Conservation (phyloP, 495 filamentous ascomycete species). For the Cairneyella variabilis region DNA sequence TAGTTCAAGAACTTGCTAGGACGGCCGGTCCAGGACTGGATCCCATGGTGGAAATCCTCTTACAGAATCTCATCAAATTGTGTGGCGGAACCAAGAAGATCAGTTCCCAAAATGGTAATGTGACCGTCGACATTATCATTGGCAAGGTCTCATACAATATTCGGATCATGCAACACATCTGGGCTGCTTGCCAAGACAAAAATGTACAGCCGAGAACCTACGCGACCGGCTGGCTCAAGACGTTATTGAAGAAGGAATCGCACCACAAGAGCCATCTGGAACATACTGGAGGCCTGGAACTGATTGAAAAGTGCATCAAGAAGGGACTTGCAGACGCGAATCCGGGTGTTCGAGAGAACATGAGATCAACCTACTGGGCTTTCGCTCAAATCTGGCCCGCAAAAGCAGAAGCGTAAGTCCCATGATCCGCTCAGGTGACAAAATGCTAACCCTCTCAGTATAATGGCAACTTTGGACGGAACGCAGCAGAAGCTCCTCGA, state of each 20-base stretch:
- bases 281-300: slow-evolving; percentile 73
- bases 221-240: slow-evolving; percentile 79
- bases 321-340: slow-evolving; percentile 84
- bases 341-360: slow-evolving; percentile 77
- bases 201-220: slow-evolving; percentile 80
- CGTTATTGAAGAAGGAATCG: slow-evolving; percentile 70
- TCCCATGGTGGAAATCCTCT: slow-evolving; percentile 81
- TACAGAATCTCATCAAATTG: slow-evolving; percentile 86
- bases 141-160: slow-evolving; percentile 70
- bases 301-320: slow-evolving; percentile 83
- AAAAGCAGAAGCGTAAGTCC: slow-evolving; percentile 63
- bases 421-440: too few relatives aligned
- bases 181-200: slow-evolving; percentile 79
- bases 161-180: slow-evolving; percentile 80
- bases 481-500: slow-evolving; percentile 71
- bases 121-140: slow-evolving; percentile 71
- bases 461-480: slow-evolving; percentile 69
- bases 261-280: slow-evolving; percentile 79
- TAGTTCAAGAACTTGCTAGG: slow-evolving; percentile 82
- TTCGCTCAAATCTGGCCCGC: slow-evolving; percentile 75
- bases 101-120: slow-evolving; percentile 71
- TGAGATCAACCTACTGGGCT: slow-evolving; percentile 80
- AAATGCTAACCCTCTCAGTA: too few relatives aligned
- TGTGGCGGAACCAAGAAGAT: slow-evolving; percentile 89
- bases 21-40: slow-evolving; percentile 76